phyloP scores from a whole-genome alignment of 495 filamentous ascomycete species.

The Haplographium delicatum region DNA sequence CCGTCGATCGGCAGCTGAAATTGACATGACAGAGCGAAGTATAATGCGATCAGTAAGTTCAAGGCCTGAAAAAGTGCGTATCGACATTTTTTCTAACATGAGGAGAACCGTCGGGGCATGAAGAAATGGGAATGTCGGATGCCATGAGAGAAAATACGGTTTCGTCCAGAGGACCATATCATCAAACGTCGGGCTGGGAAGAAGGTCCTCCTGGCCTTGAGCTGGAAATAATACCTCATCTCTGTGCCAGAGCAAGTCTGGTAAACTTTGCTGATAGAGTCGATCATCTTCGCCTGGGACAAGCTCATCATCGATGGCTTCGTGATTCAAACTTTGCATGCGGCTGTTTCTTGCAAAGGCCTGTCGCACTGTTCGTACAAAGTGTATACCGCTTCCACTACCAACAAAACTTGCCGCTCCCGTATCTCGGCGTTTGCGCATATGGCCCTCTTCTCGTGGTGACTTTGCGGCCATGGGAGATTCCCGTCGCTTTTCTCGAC shows the following conservation, averaged over 20 bases:
- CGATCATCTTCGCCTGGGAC: slow-evolving; percentile 46
- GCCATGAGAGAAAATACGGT: slow-evolving; percentile 45
- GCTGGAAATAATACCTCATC: not conserved
- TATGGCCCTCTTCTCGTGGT: not conserved
- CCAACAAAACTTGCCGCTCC: slow-evolving; percentile 32
- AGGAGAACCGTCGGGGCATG: slow-evolving; percentile 39
- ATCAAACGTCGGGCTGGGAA: not conserved
- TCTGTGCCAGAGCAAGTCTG: slow-evolving; percentile 17
- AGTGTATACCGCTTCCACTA: slow-evolving; percentile 47
- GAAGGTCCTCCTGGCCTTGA: slow-evolving; percentile 7
- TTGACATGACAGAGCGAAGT: slow-evolving; percentile 42
- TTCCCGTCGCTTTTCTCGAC: too few species aligned
- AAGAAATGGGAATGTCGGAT: slow-evolving; percentile 42
- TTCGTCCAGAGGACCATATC: slow-evolving; percentile 34
- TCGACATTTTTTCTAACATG: slow-evolving; percentile 29
- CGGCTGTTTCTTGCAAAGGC: slow-evolving; percentile 38
- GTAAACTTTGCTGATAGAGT: slow-evolving; percentile 13
- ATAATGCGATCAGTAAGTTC: slow-evolving; percentile 31
- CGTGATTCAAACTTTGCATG: slow-evolving; percentile 17
- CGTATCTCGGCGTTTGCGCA: not conserved
- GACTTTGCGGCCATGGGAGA: not conserved
- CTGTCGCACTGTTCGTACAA: slow-evolving; percentile 42
- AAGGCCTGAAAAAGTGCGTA: slow-evolving; percentile 21
- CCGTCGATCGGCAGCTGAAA: slow-evolving; percentile 26
- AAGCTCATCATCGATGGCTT: slow-evolving; percentile 29